phyloP scores from a whole-genome alignment of 768 basidiomycete species.

The Calocybe indica region DNA sequence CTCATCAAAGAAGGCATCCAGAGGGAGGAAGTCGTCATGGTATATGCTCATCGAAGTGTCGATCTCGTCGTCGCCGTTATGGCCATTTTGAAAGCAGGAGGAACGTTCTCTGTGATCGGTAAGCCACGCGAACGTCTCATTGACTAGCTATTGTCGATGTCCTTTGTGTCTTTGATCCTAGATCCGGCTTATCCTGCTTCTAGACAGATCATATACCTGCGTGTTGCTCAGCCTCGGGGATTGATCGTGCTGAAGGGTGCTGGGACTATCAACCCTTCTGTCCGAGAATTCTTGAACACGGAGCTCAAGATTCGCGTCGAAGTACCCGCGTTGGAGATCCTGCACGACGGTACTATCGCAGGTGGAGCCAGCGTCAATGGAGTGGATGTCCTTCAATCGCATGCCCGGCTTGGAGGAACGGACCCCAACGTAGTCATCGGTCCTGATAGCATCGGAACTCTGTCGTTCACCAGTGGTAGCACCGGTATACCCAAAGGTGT shows the following conservation, averaged over 20 bases:
- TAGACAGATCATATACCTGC: conserved; percentile 87
- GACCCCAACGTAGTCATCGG: conserved; percentile 84
- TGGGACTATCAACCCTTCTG: conserved; percentile 70
- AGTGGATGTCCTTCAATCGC: conserved; percentile 57
- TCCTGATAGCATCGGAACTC: conserved; percentile 91
- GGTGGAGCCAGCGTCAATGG: conserved; percentile 48
- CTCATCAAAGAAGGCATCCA: conserved; percentile 81
- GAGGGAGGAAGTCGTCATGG: conserved; percentile 95
- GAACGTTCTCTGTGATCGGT: conserved; percentile 97
- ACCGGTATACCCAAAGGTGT: conserved; percentile 99
- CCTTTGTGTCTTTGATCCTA: conserved; percentile 19
- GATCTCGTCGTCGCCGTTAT: conserved; percentile 97
- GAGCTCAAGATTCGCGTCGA: conserved; percentile 86
- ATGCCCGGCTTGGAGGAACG: conserved; percentile 48
- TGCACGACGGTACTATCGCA: conserved; percentile 52
- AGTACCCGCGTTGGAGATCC: conserved; percentile 82
- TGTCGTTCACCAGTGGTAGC: conserved; percentile 95
- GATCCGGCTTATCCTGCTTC: conserved; percentile 96
- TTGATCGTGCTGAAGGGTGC: conserved; percentile 89
- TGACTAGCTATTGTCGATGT: neutral
- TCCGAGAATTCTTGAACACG: conserved; percentile 74
- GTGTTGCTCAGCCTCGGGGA: conserved; percentile 88
- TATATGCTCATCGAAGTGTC: conserved; percentile 93
- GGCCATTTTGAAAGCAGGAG: conserved; percentile 93
- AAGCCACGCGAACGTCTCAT: conserved; percentile 16